A percentile compares a stretch with the other conserved stretches of the same genome.
phyloP scores from a whole-genome alignment of 306 rosid genomes.

The Parietaria judaica region DNA sequence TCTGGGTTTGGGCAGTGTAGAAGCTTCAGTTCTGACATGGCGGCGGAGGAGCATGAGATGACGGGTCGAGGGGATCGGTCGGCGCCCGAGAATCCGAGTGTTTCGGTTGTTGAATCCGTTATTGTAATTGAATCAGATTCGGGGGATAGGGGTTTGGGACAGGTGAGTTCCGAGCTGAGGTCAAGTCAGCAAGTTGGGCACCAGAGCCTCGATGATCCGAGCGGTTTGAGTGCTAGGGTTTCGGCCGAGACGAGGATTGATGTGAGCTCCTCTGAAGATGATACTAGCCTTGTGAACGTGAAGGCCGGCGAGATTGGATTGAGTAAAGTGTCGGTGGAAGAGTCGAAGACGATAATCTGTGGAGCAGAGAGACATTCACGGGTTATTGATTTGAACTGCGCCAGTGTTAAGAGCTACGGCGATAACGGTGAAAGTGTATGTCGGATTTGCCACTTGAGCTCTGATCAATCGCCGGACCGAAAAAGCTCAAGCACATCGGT shows the following conservation, averaged over 20 bases:
- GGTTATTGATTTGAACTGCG: conserved; percentile 50
- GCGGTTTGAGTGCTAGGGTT: conserved; percentile 28
- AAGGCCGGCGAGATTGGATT: conserved; percentile 35
- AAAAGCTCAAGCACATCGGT: conserved; percentile 13
- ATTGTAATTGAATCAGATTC: conserved; percentile 18
- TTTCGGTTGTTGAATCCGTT: conserved; percentile 27
- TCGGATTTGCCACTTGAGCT: conserved; percentile 79
- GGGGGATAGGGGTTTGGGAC: conserved; percentile 24
- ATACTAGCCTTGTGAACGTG: conserved; percentile 25
- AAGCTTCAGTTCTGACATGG: conserved; percentile 33
- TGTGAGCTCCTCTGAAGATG: conserved; percentile 37
- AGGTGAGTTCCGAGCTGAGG: conserved; percentile 22
- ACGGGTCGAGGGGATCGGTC: conserved; percentile 35
- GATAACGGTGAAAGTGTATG: conserved; percentile 63
- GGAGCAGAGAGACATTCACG: conserved; percentile 37
- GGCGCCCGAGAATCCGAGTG: conserved; percentile 23
- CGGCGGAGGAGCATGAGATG: conserved; percentile 29
- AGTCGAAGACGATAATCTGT: conserved; percentile 30
- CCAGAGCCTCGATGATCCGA: conserved; percentile 32
- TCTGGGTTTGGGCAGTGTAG: conserved; percentile 20
- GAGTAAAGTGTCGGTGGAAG: conserved; percentile 29
- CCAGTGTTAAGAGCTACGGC: conserved; percentile 29
- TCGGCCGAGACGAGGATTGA: conserved; percentile 40
- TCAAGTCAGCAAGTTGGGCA: conserved; percentile 31
- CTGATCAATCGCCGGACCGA: conserved; percentile 51